Percentiles rank a stretch among this genome's conserved stretches.
Conservation (phyloP, 129 eudicot species). For the Lactuca saligna region DNA sequence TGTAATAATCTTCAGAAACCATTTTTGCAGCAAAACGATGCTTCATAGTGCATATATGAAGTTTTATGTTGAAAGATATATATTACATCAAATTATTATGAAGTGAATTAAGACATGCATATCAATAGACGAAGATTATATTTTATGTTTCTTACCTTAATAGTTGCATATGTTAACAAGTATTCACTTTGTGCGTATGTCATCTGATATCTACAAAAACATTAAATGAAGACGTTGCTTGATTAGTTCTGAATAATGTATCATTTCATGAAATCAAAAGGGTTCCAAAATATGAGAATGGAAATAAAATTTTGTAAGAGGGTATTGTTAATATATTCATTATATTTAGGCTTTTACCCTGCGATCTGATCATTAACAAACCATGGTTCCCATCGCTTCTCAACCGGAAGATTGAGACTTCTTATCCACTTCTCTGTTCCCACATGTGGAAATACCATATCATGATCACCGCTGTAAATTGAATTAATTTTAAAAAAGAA, state of each 20-base stretch:
- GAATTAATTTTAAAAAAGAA: not conserved
- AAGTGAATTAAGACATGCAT: not conserved
- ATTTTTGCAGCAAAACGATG: not conserved
- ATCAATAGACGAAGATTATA: not conserved
- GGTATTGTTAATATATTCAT: not conserved
- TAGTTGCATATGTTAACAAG: slow-evolving; percentile 21
- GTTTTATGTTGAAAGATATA: no score
- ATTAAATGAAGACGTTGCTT: not conserved
- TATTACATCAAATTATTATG: not conserved
- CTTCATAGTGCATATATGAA: no score
- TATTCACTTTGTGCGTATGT: slow-evolving; percentile 23
- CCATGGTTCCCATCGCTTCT: slow-evolving; percentile 35
- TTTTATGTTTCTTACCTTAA: slow-evolving; percentile 26
- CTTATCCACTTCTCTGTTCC: slow-evolving; percentile 34
- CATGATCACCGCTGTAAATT: slow-evolving; percentile 42
- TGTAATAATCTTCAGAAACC: not conserved
- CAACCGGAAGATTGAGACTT: slow-evolving; percentile 28
- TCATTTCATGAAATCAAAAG: not conserved
- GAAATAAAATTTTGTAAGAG: not conserved
- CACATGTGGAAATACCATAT: slow-evolving; percentile 35
- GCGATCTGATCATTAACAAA: slow-evolving; percentile 23
- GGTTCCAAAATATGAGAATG: not conserved
- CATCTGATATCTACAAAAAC: slow-evolving; percentile 27
- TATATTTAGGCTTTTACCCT: slow-evolving; percentile 24
- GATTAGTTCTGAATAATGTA: not conserved